Evolutionary conservation across 495 filamentous ascomycete genomes (phyloP), one percentile per base, ranked within the genome.

Genomic region (Aspergillus egyptiacus): DNA sequence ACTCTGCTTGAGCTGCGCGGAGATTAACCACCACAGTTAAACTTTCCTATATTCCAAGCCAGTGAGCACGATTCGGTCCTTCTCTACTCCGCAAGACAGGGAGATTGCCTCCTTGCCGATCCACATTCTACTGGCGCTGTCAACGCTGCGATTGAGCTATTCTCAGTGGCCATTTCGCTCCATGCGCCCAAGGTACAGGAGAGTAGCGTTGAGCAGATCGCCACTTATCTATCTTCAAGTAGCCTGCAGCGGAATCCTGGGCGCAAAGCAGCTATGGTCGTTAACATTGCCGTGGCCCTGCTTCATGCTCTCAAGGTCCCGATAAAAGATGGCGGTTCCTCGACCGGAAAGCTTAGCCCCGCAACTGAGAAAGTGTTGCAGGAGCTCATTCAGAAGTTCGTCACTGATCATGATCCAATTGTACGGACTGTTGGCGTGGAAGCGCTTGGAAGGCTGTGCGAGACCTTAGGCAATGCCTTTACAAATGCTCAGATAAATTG

Each of bases 61-160:
- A 78, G 85, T 48, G 93, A 99, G 61, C 86, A 96, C 58, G 93
- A 99, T 60, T 87, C 93, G 2, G 77, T 95, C 2, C 72, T 83
- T 23, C 73, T 96, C 11, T 95, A 96, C 60, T 77, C 85, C 32
- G 58, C 64, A 9, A 59, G 66, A 19, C 51, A 67, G 36, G 68
- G 68, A 5, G 74, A 78, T 24, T 53, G 68, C 44, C 63, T 70
- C 5, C 66, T 78, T 27, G 86, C 89, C 32, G 87, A 93, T 51
- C 93, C 94, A 8, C 85, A 93, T 10, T 81, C 86, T 3, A 99
- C 93, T 9, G 89, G 94, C 53, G 90, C 94, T 17, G 87, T 97
- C 24, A 95, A 97, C 52, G 80, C 91, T 60, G 91, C 93, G 15
- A 94, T 97, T 46, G 81, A 87, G 32, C 73, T 96, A 0, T 98